A percentile compares a stretch with the other conserved stretches of the same genome.
phyloP scores from a whole-genome alignment of 2,329 filamentous ascomycete genomes.

The Aspergillus pseudoviridinutans region DNA sequence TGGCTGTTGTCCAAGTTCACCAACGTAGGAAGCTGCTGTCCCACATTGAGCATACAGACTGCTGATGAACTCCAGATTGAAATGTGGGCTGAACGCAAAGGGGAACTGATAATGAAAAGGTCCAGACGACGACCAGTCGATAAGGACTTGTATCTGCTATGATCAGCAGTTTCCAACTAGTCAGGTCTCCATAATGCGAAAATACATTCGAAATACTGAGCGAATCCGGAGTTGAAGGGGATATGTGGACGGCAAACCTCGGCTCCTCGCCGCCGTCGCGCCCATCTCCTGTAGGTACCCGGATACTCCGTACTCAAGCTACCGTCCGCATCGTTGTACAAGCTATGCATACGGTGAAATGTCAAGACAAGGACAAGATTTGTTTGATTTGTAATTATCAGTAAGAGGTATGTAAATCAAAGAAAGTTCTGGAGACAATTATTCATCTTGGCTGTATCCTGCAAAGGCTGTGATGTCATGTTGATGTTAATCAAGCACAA shows the following conservation, averaged over 20 bases:
- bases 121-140: background rate
- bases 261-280: too few relatives aligned
- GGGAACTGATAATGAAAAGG: background rate
- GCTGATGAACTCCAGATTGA: background rate
- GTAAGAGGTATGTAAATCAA: background rate
- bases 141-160: background rate
- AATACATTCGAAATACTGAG: too few relatives aligned
- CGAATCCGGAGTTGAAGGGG: too few relatives aligned
- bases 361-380: background rate
- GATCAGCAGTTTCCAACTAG: background rate
- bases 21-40: constrained; percentile 1
- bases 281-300: too few relatives aligned
- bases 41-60: background rate
- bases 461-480: background rate
- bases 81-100: background rate
- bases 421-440: background rate
- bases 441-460: background rate
- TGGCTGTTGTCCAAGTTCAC: constrained; percentile 11
- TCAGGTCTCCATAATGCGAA: background rate
- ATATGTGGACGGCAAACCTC: too few relatives aligned
- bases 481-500: background rate
- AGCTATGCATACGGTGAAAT: background rate
- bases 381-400: background rate
- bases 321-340: background rate
- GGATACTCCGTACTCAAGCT: too few relatives aligned